Conservation (phyloP, 1,284 basidiomycete genomes). For the Melampsora americana region DNA sequence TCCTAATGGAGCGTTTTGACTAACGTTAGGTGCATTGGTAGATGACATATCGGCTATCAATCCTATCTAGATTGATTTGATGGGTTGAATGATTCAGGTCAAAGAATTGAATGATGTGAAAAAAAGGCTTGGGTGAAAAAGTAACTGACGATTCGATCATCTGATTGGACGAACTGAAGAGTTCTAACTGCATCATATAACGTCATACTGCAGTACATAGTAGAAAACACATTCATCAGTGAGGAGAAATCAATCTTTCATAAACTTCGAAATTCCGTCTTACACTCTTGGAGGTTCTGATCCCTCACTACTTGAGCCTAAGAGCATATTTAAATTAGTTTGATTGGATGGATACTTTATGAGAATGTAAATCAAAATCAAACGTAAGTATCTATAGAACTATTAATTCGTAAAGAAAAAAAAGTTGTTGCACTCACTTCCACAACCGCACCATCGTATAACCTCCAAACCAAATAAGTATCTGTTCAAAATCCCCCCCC, state of each 20-base stretch:
- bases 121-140: not conserved
- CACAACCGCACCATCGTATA: conserved; percentile 53
- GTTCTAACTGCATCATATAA: conserved; percentile 55
- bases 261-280: not conserved
- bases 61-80: conserved; percentile 49
- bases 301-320: conserved; percentile 39
- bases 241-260: not conserved
- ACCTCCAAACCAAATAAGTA: conserved; percentile 53
- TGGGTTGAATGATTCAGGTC: not conserved
- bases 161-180: conserved; percentile 54
- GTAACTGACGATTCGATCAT: conserved; percentile 53
- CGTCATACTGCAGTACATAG: conserved; percentile 50
- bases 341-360: conserved; percentile 44
- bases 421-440: conserved; percentile 48
- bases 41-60: conserved; percentile 56
- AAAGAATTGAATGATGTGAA: not conserved
- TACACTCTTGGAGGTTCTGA: conserved; percentile 40
- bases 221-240: not conserved
- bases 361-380: no score
- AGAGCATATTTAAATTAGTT: conserved; percentile 35
- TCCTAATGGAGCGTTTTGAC: conserved; percentile 52
- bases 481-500: conserved; percentile 7
- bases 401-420: conserved; percentile 47
- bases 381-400: conserved; percentile 46
- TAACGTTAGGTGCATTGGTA: conserved; percentile 53